Evolutionary conservation across 164 flowering plant genomes (phyloP).

Genomic region (Kingdonia uniflora): DNA sequence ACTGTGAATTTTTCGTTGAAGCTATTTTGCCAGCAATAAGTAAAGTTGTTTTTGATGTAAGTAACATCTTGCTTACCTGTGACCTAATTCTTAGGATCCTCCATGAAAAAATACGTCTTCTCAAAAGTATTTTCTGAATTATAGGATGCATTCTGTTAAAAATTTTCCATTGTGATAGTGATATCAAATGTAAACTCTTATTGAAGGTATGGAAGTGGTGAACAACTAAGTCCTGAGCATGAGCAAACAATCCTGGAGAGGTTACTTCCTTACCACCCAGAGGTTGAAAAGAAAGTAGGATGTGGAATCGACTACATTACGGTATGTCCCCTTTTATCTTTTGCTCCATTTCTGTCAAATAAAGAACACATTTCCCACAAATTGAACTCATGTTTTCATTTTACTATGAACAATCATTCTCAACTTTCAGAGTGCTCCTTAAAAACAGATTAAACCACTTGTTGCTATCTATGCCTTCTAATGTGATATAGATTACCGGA

Average conservation of each 20-base stretch:
- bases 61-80: too few relatives aligned
- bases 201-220: constrained; percentile 72
- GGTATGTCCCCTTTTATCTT: constrained; percentile 26
- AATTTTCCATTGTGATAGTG: too few relatives aligned
- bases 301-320: constrained; percentile 74
- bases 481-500: too few relatives aligned
- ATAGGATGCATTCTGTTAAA: too few relatives aligned
- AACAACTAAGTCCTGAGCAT: constrained; percentile 57
- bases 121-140: too few relatives aligned
- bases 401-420: not conserved
- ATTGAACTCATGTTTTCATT: not conserved
- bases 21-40: too few relatives aligned
- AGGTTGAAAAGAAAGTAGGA: constrained; percentile 71
- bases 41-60: too few relatives aligned
- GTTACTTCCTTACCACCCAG: constrained; percentile 87
- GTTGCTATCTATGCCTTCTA: too few relatives aligned
- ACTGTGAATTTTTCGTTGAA: too few relatives aligned
- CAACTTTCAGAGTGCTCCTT: not conserved
- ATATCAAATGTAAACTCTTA: not conserved
- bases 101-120: too few relatives aligned
- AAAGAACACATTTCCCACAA: too few relatives aligned
- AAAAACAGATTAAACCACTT: not conserved
- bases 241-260: constrained; percentile 61
- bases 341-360: not conserved
- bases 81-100: too few relatives aligned